phyloP scores from a whole-genome alignment of 2,329 filamentous ascomycete species.

The Sordariomycetes sp. region DNA sequence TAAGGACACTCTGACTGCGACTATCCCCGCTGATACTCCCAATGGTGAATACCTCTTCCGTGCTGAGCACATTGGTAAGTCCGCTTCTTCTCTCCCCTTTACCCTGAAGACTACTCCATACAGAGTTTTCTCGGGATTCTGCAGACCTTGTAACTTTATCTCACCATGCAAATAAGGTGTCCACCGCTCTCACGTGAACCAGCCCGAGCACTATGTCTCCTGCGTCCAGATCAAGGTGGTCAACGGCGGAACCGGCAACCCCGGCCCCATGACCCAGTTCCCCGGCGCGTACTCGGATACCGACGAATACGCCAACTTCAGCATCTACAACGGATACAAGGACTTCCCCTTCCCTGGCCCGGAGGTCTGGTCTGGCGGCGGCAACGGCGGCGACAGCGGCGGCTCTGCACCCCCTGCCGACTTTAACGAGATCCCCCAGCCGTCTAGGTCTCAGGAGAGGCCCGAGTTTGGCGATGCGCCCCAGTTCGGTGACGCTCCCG shows the following conservation, averaged over 20 bases:
- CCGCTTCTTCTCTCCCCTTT: neutral
- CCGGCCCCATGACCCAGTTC: slow-evolving; percentile 30
- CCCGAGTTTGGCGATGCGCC: no score
- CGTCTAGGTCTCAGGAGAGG: no score
- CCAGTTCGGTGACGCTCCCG: no score
- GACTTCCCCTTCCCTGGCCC: slow-evolving; percentile 10
- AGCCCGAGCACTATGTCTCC: slow-evolving; percentile 15
- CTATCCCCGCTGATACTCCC: slow-evolving; percentile 18
- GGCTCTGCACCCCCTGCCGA: no score
- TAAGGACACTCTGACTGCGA: slow-evolving; percentile 16
- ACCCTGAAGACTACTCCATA: no score
- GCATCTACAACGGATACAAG: slow-evolving; percentile 11
- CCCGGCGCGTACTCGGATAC: slow-evolving; percentile 32
- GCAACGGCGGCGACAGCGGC: no score
- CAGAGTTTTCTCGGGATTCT: neutral
- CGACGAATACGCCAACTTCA: slow-evolving; percentile 12
- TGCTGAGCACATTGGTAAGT: slow-evolving; percentile 17
- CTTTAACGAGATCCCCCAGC: no score
- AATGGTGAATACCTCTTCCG: slow-evolving; percentile 22
- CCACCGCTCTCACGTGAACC: slow-evolving; percentile 11
- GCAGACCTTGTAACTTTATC: neutral
- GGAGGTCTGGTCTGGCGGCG: slow-evolving; percentile 6
- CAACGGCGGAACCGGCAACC: slow-evolving; percentile 18
- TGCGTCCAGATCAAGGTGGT: slow-evolving; percentile 18
- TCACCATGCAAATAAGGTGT: slow-evolving; percentile 4